Percentiles rank a stretch among this genome's conserved stretches.
Evolutionary conservation across 1,284 basidiomycete genomes (phyloP).

Genomic region (Ganoderma leucocontextum): DNA sequence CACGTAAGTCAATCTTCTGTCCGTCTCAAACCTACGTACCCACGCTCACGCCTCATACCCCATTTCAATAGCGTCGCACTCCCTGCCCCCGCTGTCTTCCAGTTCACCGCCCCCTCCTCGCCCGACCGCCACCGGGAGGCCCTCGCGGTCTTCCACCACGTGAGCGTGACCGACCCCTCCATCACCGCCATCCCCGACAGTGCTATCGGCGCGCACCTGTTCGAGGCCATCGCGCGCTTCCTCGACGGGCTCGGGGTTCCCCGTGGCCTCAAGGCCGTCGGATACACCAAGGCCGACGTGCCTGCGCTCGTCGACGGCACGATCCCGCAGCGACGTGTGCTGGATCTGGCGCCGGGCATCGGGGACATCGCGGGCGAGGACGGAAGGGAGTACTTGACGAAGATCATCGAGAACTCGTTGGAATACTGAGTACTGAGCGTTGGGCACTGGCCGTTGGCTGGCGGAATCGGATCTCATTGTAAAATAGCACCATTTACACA

Average conservation of each 20-base stretch:
- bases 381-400: slow-evolving; percentile 79
- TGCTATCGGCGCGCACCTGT: slow-evolving; percentile 84
- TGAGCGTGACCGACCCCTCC: slow-evolving; percentile 69
- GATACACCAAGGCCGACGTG: slow-evolving; percentile 77
- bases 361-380: slow-evolving; percentile 83
- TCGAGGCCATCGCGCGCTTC: slow-evolving; percentile 92
- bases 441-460: background rate
- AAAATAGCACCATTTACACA: slow-evolving; percentile 1
- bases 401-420: slow-evolving; percentile 79
- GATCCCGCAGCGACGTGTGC: slow-evolving; percentile 85
- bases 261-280: slow-evolving; percentile 87
- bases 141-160: slow-evolving; percentile 83
- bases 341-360: slow-evolving; percentile 88
- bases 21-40: background rate
- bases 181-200: slow-evolving; percentile 82
- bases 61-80: slow-evolving; percentile 70
- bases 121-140: slow-evolving; percentile 92
- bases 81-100: slow-evolving; percentile 93
- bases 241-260: slow-evolving; percentile 89
- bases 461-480: slow-evolving; percentile 4
- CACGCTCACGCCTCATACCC: background rate
- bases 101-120: slow-evolving; percentile 92
- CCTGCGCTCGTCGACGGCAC: slow-evolving; percentile 84
- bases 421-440: slow-evolving; percentile 61
- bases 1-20: slow-evolving; percentile 54